Conservation (phyloP, 306 rosid genomes). For the Cucumis melo region DNA sequence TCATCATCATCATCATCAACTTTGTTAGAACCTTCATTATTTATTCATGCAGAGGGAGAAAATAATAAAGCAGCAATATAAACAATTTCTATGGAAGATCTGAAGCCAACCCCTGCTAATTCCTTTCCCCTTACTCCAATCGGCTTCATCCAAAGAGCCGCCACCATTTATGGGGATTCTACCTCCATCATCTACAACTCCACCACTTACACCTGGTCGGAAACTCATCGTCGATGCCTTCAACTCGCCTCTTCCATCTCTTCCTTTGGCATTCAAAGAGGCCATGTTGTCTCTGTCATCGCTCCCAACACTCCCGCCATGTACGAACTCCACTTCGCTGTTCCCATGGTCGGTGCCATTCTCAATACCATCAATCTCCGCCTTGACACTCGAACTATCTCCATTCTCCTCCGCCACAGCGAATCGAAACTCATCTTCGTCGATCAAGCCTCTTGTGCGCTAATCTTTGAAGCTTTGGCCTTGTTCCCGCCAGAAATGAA, state of each 20-base stretch:
- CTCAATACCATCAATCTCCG: conserved; percentile 54
- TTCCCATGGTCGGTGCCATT: conserved; percentile 57
- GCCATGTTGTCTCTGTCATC: conserved; percentile 47
- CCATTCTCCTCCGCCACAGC: conserved; percentile 48
- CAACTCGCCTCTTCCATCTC: conserved; percentile 47
- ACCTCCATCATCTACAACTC: conserved; percentile 24
- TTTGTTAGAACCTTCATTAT: no score
- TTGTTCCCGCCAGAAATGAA: conserved; percentile 16
- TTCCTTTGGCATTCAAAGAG: conserved; percentile 11
- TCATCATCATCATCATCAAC: no score
- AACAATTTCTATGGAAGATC: neutral
- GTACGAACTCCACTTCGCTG: conserved; percentile 69
- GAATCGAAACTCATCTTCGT: conserved; percentile 58
- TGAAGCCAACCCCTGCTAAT: conserved; percentile 23
- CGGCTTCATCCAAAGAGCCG: conserved; percentile 36
- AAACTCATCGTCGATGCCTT: conserved; percentile 54
- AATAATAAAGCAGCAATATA: no score
- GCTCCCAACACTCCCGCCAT: conserved; percentile 52
- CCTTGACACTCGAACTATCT: conserved; percentile 38
- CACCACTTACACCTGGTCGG: conserved; percentile 44
- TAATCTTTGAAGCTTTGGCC: conserved; percentile 25
- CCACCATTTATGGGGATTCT: conserved; percentile 24
- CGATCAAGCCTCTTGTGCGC: conserved; percentile 10
- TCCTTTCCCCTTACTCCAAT: conserved; percentile 45
- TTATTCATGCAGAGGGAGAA: no score